Base-by-base conservation (phyloP, 805 yeast species). In the Jamesozyma rosinii region DNA sequence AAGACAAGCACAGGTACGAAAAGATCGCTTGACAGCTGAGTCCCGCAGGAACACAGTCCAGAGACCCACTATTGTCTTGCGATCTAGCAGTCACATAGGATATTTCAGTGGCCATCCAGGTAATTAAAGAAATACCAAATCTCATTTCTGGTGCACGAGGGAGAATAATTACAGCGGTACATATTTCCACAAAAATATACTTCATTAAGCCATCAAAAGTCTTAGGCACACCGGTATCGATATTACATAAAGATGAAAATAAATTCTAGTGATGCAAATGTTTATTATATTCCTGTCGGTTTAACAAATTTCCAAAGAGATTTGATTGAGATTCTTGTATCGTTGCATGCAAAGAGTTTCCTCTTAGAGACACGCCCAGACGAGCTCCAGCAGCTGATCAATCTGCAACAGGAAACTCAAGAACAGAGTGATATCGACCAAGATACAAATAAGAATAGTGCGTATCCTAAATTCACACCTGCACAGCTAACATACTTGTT, bases 261-360 rank as follows among this genome's bases (percentile, higher is more conserved):
- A n/a, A 24, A 24, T 24, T 24, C 29, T 24, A 30, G 15, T 3
- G 9, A 18, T 14, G 5, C 37, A 15, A 36, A 41, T 18, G 40
- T 41, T 17, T 21, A 41, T 32, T 55, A 54, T 41, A 35, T 75
- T 3, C 76, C 78, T 1, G 63, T 70, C 1, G 68, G 70, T 1
- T 63, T 69, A 34, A 67, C 78, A 0, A 45, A 62, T 2, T 57
- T 71, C 5, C 79, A 75, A 48, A 58, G 59, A 34, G 73, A 69
- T 46, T 51, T 75, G 35, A 51, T 65, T 4, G 75, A 72, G 41
- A 57, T 73, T 19, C 50, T 74, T 37, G 50, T 73, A 3, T 61
- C 68, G 9, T 48, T 74, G n/a, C 78, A 75, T 52, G 60, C 59
- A 8, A 52, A 52, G 8, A 57, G 69, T 1, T 50, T 68, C 22